Conservation (phyloP, 208 protist genomes). For the Acanthamoeba sp. region DNA sequence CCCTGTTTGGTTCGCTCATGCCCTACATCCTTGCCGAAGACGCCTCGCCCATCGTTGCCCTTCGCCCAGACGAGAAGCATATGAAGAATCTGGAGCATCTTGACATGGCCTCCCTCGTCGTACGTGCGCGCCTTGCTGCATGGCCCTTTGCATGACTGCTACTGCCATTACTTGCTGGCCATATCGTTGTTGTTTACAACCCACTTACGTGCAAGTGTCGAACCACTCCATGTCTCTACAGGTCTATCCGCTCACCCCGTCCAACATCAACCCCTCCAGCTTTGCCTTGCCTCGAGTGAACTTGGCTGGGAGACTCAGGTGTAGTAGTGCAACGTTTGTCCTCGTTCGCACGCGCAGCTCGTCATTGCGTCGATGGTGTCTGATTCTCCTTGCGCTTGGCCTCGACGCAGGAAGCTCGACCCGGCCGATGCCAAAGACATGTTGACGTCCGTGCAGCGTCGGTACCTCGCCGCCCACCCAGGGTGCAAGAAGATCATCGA, state of each 20-base stretch:
- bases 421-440: neutral
- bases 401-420: constrained; percentile 10
- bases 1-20: constrained; percentile 64
- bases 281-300: constrained; percentile 62
- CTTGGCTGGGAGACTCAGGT: constrained; percentile 22
- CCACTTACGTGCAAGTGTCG: neutral
- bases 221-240: neutral
- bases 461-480: neutral
- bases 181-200: neutral
- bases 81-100: neutral
- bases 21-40: constrained; percentile 61
- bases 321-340: neutral
- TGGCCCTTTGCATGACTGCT: no score
- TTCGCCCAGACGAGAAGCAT: constrained; percentile 41
- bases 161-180: no score
- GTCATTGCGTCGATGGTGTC: neutral
- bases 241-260: constrained; percentile 55
- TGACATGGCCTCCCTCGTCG: constrained; percentile 41
- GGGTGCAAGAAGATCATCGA: constrained; percentile 39
- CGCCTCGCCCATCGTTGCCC: neutral
- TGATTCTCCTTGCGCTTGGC: neutral
- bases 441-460: neutral
- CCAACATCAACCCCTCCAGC: constrained; percentile 61
- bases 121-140: neutral
- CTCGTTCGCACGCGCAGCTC: neutral